These are phyloP conservation scores for Pogostemon cablin DNA, from an alignment of 257 asterid species.

Conservation along the genomic window DNA sequence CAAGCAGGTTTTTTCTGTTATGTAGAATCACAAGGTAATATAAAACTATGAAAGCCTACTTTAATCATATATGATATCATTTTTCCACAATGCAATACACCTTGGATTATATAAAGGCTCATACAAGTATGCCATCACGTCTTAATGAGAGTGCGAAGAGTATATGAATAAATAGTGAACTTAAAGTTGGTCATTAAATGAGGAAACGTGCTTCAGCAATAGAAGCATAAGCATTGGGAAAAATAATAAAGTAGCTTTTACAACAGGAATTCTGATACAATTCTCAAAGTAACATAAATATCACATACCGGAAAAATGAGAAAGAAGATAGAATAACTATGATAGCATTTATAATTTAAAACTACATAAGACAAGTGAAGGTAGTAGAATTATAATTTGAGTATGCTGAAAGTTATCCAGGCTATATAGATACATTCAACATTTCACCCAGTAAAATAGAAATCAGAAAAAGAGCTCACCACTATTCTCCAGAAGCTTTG, in stretches of 20 bases:
- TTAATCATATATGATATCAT: conserved; percentile 1
- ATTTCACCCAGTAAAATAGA: conserved; percentile 22
- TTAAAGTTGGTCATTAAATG: background rate
- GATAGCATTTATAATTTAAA: background rate
- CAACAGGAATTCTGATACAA: background rate
- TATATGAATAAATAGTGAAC: conserved; percentile 7
- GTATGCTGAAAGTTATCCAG: conserved; percentile 29
- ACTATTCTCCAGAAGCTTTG: conserved; percentile 92
- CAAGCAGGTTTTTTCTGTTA: background rate
- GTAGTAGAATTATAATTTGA: conserved; percentile 23
- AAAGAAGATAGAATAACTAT: background rate
- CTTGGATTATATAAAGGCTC: conserved; percentile 11
- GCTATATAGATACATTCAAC: conserved; percentile 13
- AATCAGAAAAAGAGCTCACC: conserved; percentile 51
- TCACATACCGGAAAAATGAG: background rate
- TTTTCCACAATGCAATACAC: conserved; percentile 7
- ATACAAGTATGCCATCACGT: no score
- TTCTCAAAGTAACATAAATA: background rate
- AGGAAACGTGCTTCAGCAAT: background rate
- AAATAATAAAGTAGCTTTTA: conserved; percentile 13
- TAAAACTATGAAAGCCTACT: background rate
- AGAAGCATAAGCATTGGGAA: background rate
- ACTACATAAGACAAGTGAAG: conserved; percentile 23
- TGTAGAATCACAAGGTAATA: background rate
- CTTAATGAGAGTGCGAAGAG: background rate